Conservation (phyloP, 192 early-diverging fungal genomes). For the Geranomyces variabilis region DNA sequence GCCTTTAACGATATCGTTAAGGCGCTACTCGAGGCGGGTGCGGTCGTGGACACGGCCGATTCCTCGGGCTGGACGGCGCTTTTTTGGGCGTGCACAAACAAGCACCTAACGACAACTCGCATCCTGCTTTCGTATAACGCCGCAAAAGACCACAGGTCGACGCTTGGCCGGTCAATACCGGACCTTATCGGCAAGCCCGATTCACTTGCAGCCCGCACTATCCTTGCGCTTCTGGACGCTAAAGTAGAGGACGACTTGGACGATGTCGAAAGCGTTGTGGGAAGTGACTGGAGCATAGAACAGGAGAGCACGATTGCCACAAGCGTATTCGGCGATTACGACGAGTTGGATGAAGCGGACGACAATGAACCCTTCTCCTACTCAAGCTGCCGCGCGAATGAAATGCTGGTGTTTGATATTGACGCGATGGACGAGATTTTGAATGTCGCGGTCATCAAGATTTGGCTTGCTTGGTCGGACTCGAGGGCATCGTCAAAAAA, state of each 20-base stretch:
- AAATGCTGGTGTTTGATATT: constrained; percentile 95
- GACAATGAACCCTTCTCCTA: constrained; percentile 65
- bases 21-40: constrained; percentile 73
- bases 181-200: constrained; percentile 31
- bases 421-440: constrained; percentile 74
- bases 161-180: constrained; percentile 34
- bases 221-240: constrained; percentile 11
- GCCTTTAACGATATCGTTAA: constrained; percentile 74
- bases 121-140: constrained; percentile 80
- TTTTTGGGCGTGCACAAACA: constrained; percentile 92
- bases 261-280: constrained; percentile 17
- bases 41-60: constrained; percentile 77
- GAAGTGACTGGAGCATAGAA: constrained; percentile 22
- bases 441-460: constrained; percentile 66
- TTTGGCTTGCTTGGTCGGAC: constrained; percentile 51
- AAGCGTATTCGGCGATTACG: constrained; percentile 1
- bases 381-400: constrained; percentile 80
- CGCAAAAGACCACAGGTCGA: constrained; percentile 37
- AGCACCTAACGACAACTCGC: constrained; percentile 72
- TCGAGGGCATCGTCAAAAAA: constrained; percentile 24
- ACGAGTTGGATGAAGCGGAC: constrained; percentile 1
- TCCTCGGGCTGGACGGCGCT: constrained; percentile 88
- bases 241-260: constrained; percentile 1
- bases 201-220: not conserved
- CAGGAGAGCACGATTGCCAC: constrained; percentile 7